Base-by-base conservation (phyloP, 2,329 filamentous ascomycete genomes). In the Claviceps sorghi region DNA sequence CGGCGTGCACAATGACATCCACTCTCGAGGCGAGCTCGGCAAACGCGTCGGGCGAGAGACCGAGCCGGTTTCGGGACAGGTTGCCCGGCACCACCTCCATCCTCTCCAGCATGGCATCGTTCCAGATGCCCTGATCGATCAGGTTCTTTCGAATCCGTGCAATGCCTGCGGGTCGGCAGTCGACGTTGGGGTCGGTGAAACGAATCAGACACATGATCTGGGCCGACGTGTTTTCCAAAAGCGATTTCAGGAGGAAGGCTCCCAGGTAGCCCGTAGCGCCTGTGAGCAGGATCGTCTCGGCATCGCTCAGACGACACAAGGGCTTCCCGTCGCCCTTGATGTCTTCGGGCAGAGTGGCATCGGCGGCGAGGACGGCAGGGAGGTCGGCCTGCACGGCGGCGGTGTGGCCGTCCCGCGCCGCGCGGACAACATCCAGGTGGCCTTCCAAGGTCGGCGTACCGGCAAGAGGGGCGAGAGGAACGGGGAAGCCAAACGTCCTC, bases 221-320 rank as follows among this genome's bases (percentile, higher is more conserved):
- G 0, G 85, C 84, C 0, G 79, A 77, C 1, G 84, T 88, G 55
- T 67, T 79, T 53, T 86, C 79, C 6, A 89, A 64, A 17, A 90
- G 69, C 43, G 82, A 78, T 57, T 78, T 79, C 21, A 90, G 77
- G 17, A 90, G 68, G 66, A 88, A 89, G 3, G 84, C 84, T 38
- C 86, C 86, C 42, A 90, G 65, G 60, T 87, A 89, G 15, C 86
- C 86, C 17, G 86, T 89, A 0, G 82, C 81, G 62, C 86, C 86
- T 0, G 86, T 90, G 49, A 90, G 64, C 9, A 90, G 72, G 2
- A 89, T 75, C 0, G 82, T 85, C 19, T 83, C 72, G 0, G 84
- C 84, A 47, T 86, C 75, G 54, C 76, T 79, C 22, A 88, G 67
- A 0, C 79, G 74, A 40, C 73, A 73, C 59, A 83, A 74, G 17